Conservation (phyloP, 495 filamentous ascomycete genomes). For the Podospora fimiseda region DNA sequence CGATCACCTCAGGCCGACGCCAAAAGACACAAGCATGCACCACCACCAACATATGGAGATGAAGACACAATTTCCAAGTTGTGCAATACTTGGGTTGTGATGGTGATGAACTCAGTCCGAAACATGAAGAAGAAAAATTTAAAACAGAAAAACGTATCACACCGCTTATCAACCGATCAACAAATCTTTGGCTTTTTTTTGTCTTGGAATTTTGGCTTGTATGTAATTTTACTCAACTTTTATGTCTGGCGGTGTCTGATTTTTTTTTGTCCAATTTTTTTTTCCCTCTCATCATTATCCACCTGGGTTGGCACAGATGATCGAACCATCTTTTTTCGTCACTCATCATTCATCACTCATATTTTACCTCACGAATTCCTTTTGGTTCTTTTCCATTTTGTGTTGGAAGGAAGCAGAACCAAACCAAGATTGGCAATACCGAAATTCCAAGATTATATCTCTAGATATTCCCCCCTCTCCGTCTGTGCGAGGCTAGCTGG, state of each 20-base stretch:
- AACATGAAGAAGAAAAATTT: no score
- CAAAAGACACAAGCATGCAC: slow-evolving; percentile 1
- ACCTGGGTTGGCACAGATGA: no score
- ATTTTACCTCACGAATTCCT: not conserved
- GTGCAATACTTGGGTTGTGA: not conserved
- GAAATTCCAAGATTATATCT: no score
- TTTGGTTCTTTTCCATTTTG: not conserved
- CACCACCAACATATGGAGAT: no score
- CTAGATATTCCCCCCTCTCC: no score
- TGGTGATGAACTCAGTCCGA: no score
- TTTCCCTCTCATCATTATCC: not conserved
- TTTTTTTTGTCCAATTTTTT: not conserved
- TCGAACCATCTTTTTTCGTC: not conserved
- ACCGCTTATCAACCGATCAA: not conserved
- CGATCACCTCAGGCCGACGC: slow-evolving; percentile 1
- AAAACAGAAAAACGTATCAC: no score
- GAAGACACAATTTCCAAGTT: not conserved
- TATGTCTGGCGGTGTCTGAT: not conserved
- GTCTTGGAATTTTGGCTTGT: not conserved
- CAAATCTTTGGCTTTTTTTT: not conserved
- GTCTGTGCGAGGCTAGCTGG: not conserved
- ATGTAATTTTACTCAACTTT: not conserved
- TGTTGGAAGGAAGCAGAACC: no score
- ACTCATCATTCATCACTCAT: not conserved
- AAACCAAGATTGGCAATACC: not conserved